A percentile compares a stretch with the other conserved stretches of the same genome.
Conservation (phyloP, 176 grass and related monocot species). For the Bonia amplexicaulis region DNA sequence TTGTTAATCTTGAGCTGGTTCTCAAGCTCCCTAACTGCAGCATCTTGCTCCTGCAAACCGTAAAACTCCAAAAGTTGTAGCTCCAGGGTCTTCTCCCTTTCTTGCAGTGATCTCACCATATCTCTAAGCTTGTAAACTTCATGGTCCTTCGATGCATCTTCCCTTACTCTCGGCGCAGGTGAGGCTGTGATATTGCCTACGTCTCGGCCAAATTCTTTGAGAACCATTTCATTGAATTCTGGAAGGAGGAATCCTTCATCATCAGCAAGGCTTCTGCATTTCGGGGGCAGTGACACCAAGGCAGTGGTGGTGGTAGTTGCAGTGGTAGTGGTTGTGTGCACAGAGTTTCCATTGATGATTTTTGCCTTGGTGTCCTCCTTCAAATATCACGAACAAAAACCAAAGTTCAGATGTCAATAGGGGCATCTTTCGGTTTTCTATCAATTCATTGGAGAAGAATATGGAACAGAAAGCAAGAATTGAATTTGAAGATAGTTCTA, state of each 20-base stretch:
- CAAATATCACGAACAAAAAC: slow-evolving; percentile 8
- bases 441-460: background rate
- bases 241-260: slow-evolving; percentile 71
- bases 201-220: slow-evolving; percentile 61
- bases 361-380: slow-evolving; percentile 62
- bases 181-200: slow-evolving; percentile 10
- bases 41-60: slow-evolving; percentile 71
- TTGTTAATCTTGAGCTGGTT: slow-evolving; percentile 77
- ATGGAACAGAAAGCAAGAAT: background rate
- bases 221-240: slow-evolving; percentile 68
- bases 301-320: slow-evolving; percentile 39
- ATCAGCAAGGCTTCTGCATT: slow-evolving; percentile 50
- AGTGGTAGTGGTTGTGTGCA: slow-evolving; percentile 41
- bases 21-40: slow-evolving; percentile 67
- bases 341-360: slow-evolving; percentile 51
- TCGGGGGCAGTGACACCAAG: slow-evolving; percentile 36
- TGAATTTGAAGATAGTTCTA: background rate
- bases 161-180: slow-evolving; percentile 28
- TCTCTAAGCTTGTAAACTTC: slow-evolving; percentile 72
- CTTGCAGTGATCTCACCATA: slow-evolving; percentile 71
- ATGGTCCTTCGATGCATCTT: slow-evolving; percentile 46
- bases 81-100: slow-evolving; percentile 75
- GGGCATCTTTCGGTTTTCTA: background rate
- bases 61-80: slow-evolving; percentile 56
- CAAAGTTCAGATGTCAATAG: slow-evolving; percentile 12